phyloP scores from a whole-genome alignment of 176 grass and related monocot species.

The Tillandsia leiboldiana region DNA sequence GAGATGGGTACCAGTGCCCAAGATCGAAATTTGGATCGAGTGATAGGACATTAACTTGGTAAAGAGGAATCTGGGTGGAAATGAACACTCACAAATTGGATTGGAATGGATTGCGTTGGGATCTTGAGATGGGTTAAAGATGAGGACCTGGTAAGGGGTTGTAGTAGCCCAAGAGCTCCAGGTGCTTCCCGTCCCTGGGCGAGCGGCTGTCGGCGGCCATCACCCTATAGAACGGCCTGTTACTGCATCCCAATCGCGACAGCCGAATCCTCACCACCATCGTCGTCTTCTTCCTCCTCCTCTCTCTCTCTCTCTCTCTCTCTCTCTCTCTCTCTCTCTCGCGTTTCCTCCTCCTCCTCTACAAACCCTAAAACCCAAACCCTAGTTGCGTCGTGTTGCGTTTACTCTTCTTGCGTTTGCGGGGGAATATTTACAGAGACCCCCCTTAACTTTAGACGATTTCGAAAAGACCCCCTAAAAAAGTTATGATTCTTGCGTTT shows the following conservation, averaged over 20 bases:
- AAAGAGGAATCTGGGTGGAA: too few species aligned
- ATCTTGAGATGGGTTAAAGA: too few species aligned
- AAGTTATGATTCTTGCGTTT: too few species aligned
- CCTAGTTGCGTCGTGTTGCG: too few species aligned
- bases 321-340: neutral
- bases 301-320: slow-evolving; percentile 15
- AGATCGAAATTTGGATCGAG: neutral
- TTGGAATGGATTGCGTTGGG: too few species aligned
- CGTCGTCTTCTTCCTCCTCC: slow-evolving; percentile 19
- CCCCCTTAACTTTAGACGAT: too few species aligned
- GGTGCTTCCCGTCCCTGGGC: slow-evolving; percentile 69
- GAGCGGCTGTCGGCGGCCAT: slow-evolving; percentile 82
- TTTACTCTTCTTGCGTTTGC: too few species aligned
- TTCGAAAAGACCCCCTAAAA: too few species aligned
- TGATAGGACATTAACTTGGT: too few species aligned
- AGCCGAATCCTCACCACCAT: slow-evolving; percentile 77
- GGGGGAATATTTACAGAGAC: too few species aligned
- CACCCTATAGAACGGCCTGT: slow-evolving; percentile 71
- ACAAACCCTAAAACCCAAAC: neutral
- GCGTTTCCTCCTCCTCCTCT: neutral
- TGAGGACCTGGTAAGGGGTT: slow-evolving; percentile 50
- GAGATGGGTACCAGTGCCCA: too few species aligned
- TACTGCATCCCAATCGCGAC: slow-evolving; percentile 58
- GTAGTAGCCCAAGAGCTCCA: slow-evolving; percentile 83
- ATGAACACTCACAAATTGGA: too few species aligned